Percentiles rank a stretch among this genome's conserved stretches.
Conservation (phyloP, 257 asterid genomes). For the Misopates orontium region DNA sequence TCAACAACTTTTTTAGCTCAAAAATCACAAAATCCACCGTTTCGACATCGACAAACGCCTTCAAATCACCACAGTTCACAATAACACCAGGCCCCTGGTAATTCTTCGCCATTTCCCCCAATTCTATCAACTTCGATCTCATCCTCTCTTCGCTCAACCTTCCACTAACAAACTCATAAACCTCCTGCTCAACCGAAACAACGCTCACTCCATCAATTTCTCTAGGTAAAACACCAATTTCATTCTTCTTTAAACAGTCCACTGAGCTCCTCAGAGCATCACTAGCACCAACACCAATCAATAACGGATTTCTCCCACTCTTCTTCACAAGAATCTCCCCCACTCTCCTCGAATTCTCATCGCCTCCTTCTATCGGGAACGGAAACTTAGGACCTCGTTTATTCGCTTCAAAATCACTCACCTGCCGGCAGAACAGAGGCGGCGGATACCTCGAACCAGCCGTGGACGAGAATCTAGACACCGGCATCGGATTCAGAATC, state of each 20-base stretch:
- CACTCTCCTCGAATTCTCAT: constrained; percentile 63
- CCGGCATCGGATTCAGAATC: constrained; percentile 63
- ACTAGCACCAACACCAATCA: constrained; percentile 67
- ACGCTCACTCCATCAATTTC: constrained; percentile 54
- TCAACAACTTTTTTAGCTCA: constrained; percentile 53
- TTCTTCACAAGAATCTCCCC: constrained; percentile 52
- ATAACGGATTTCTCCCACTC: constrained; percentile 60
- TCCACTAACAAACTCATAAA: constrained; percentile 24
- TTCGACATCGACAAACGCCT: constrained; percentile 52
- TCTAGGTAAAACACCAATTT: constrained; percentile 48
- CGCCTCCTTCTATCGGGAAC: constrained; percentile 41
- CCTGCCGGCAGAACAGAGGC: constrained; percentile 49
- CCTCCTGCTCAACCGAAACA: constrained; percentile 52
- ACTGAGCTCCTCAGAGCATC: constrained; percentile 53
- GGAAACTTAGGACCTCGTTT: constrained; percentile 58
- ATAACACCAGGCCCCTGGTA: constrained; percentile 56
- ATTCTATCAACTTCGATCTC: constrained; percentile 53
- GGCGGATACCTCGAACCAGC: constrained; percentile 39
- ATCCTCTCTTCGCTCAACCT: constrained; percentile 47
- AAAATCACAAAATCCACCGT: constrained; percentile 45
- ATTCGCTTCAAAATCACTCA: constrained; percentile 47
- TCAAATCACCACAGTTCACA: constrained; percentile 68
- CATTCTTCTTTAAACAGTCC: constrained; percentile 51
- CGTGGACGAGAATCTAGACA: constrained; percentile 43
- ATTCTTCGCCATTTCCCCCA: constrained; percentile 36